Evolutionary conservation across 2,329 filamentous ascomycete genomes (phyloP).

Genomic region (Exophiala viscosa): DNA sequence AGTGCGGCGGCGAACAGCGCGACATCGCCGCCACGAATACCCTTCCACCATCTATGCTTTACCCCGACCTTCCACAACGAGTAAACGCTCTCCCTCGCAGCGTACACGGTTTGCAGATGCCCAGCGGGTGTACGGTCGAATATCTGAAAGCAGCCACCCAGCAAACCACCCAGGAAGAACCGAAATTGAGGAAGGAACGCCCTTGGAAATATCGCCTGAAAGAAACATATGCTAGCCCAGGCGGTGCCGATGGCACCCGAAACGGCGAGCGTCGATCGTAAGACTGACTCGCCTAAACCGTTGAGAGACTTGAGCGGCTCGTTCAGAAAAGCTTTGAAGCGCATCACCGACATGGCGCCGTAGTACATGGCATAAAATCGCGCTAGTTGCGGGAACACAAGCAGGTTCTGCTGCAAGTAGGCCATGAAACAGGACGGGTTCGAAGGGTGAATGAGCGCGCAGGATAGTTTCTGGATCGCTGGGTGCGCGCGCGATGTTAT

Average conservation of each 20-base stretch:
- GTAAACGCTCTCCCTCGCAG: constrained; percentile 72
- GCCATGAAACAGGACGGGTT: constrained; percentile 86
- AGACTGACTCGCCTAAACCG: constrained; percentile 61
- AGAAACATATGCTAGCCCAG: constrained; percentile 87
- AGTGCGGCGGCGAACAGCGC: constrained; percentile 76
- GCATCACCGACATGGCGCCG: constrained; percentile 63
- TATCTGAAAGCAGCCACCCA: constrained; percentile 82
- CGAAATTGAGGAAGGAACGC: constrained; percentile 73
- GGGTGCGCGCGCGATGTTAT: constrained; percentile 83
- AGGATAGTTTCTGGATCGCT: constrained; percentile 73
- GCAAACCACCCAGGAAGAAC: constrained; percentile 83
- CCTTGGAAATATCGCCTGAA: constrained; percentile 74
- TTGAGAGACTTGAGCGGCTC: constrained; percentile 66
- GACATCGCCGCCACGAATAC: constrained; percentile 77
- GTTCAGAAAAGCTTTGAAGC: constrained; percentile 64
- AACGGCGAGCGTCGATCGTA: constrained; percentile 72
- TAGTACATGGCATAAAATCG: constrained; percentile 72
- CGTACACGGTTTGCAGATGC: constrained; percentile 71
- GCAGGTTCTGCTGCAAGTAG: constrained; percentile 81
- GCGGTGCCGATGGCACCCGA: constrained; percentile 79
- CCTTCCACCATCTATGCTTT: constrained; percentile 84
- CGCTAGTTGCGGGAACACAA: constrained; percentile 72
- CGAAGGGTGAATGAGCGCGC: constrained; percentile 80
- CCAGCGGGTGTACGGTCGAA: constrained; percentile 54
- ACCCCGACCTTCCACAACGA: constrained; percentile 89